Base-by-base conservation (phyloP, 1,284 basidiomycete genomes). In the Cystobasidium slooffiae region DNA sequence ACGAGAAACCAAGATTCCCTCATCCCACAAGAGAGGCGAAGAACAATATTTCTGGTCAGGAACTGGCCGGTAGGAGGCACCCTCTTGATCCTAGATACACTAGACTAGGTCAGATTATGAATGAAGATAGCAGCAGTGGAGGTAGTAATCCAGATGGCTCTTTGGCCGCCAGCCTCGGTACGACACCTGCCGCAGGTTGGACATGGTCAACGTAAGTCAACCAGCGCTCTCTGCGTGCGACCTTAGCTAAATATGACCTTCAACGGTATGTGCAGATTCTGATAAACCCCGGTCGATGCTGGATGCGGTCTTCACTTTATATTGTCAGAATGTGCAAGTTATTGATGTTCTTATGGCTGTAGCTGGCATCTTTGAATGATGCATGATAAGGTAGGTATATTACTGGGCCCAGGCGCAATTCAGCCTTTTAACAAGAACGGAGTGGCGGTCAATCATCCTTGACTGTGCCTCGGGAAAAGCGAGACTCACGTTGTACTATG, bases 141-240 rank as follows among this genome's bases (percentile, higher is more conserved):
- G 68, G 58, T 6, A 39, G 39, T 24, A 70, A 70, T 70, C 68
- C 68, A 5, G 58, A 51, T 37, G 20, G 53, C 20, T 62, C 68
- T 37, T 41, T 70, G 39, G 56, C 56, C 7, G 58, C 39, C 16
- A 31, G 39, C 22, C 22, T 70, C 10, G 47, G 47, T 7, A 61
- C 47, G n/a, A 70, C 68, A 16, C 68, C 68, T 37, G 66, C 20
- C 6, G 58, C 43, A 14, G 68, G 68, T 16, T 70, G 68, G 68
- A 61, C 68, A 14, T 70, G 68, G 68, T 70, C 68, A 22, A 70
- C 68, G 68, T 70, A 39, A 61, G 68, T 62, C 31, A 18, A 16
- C 1, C 22, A 22, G 16, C 55, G 14, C 47, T 16, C 47, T 51
- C 16, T 20, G 20, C 3, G 20, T 18, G 18, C 18, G 14, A n/a